Conservation (phyloP, 306 rosid genomes). For the Rubus parviflorus region DNA sequence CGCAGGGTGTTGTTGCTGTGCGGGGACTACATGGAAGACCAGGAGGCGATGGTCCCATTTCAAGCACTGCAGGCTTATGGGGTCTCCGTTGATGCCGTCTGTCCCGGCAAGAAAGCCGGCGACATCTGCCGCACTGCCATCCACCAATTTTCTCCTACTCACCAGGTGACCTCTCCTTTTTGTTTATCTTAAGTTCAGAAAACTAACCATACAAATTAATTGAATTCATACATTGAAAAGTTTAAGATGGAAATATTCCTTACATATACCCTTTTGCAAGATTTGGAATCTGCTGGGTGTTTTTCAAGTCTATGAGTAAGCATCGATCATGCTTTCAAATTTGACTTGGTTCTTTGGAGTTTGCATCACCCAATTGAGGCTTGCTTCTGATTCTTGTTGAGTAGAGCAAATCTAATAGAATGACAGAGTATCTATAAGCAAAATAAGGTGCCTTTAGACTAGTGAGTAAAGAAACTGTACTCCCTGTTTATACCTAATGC, state of each 20-base stretch:
- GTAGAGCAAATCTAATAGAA: not conserved
- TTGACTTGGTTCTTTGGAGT: too few species aligned
- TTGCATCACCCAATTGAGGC: too few species aligned
- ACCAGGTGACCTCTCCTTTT: constrained; percentile 50
- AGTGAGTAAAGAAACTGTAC: not conserved
- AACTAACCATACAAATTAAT: too few species aligned
- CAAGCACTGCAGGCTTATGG: constrained; percentile 84
- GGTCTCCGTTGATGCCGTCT: constrained; percentile 70
- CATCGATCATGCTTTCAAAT: too few species aligned
- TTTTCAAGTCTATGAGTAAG: too few species aligned
- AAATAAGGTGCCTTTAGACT: not conserved
- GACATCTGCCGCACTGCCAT: constrained; percentile 76
- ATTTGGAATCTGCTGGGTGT: too few species aligned
- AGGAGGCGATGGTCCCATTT: constrained; percentile 83
- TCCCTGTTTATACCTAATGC: too few species aligned
- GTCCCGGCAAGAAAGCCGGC: constrained; percentile 80
- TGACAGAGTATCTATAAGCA: not conserved
- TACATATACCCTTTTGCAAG: too few species aligned
- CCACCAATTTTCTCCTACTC: constrained; percentile 35
- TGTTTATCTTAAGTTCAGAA: too few species aligned
- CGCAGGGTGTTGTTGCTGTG: constrained; percentile 66
- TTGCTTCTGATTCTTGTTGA: not conserved
- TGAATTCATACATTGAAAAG: too few species aligned
- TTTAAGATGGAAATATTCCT: too few species aligned
- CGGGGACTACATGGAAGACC: constrained; percentile 93